Evolutionary conservation across 2,329 filamentous ascomycete genomes (phyloP), one percentile per base, ranked within the genome.

Genomic region (Fusarium sambucinum): DNA sequence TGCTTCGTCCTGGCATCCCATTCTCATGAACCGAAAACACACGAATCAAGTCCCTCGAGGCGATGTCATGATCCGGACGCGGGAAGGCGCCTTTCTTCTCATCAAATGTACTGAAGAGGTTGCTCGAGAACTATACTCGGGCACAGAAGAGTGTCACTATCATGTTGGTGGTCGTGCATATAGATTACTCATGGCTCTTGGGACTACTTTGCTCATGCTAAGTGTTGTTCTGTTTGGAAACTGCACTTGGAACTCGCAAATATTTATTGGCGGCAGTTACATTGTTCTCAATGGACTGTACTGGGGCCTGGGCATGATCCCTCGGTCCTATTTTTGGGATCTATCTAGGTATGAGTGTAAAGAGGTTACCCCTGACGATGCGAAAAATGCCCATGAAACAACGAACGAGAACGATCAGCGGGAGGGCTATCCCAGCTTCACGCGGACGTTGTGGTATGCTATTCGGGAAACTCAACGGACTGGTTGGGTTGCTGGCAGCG

Each of bases 201-300:
- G 85, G 33, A 90, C 88, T 11, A 82, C 87, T 11, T 68, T 89
- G 27, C 82, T 90, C 44, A 90, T 90, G 88, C 73, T 86, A 5
- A 83, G 84, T 2, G 86, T 90, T 13, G 85, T 90, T 14, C 77
- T 89, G 16, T 76, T 90, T 33, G 87, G 87, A 2, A 90, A 90
- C 73, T 88, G 86, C 75, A 82, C 82, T n/a, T 89, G 87, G 81
- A 81, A 82, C 44, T 84, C 85, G 63, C 87, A 90, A 75, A 82
- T 86, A 12, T 83, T 87, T 13, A 86, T 89, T 61, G 87, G 86
- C 9, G 80, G 77, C 4, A 80, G 83, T 2, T 90, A 90, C 68
- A 85, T 90, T 55, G 66, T 85, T 6, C 80, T 90, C 50, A 90
- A 90, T 62, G 85, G 83, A 12, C 74, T 86, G 0, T 89, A 89